Evolutionary conservation across 2,329 filamentous ascomycete genomes (phyloP).

Genomic region (Lecanoromycetidae sp.): DNA sequence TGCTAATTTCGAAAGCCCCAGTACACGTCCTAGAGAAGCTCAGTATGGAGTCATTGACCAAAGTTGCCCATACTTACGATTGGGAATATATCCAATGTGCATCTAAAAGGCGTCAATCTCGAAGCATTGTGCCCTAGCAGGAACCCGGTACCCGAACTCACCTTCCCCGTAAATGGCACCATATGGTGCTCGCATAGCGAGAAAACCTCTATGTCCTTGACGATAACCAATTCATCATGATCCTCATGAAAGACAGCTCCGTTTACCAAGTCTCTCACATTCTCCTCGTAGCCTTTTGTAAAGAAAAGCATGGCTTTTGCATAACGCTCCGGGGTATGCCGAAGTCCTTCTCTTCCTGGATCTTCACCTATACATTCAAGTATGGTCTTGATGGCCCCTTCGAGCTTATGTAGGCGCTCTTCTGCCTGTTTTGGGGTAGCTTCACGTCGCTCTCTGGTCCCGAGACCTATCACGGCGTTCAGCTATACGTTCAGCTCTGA

Average conservation of each 20-base stretch:
- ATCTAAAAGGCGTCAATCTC: too few relatives aligned
- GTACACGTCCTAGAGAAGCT: constrained; percentile 50
- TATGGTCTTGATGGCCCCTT: constrained; percentile 51
- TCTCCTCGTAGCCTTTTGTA: constrained; percentile 94
- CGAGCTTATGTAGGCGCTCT: constrained; percentile 47
- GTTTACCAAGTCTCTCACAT: constrained; percentile 82
- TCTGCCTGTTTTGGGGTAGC: constrained; percentile 46
- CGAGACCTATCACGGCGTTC: constrained; percentile 18
- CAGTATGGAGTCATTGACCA: not conserved
- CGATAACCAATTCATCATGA: constrained; percentile 93
- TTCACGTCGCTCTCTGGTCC: constrained; percentile 41
- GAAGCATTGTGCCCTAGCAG: too few relatives aligned
- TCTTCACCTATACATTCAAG: constrained; percentile 56
- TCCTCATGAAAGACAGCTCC: constrained; percentile 90
- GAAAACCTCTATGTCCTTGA: constrained; percentile 94
- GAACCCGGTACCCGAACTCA: too few relatives aligned
- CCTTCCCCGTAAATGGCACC: constrained; percentile 92
- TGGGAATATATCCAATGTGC: constrained; percentile 97
- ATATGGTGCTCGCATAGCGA: constrained; percentile 94
- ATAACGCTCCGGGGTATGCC: constrained; percentile 68
- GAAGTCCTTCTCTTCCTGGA: constrained; percentile 50
- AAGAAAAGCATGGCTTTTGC: constrained; percentile 93
- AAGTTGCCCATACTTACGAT: constrained; percentile 23
- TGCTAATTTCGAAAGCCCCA: constrained; percentile 89
- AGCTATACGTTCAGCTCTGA: not conserved